A percentile compares a stretch with the other conserved stretches of the same genome.
These are phyloP conservation scores for Yarrowia galli DNA, from an alignment of 1,139 yeast genomes.

Conservation along the genomic window DNA sequence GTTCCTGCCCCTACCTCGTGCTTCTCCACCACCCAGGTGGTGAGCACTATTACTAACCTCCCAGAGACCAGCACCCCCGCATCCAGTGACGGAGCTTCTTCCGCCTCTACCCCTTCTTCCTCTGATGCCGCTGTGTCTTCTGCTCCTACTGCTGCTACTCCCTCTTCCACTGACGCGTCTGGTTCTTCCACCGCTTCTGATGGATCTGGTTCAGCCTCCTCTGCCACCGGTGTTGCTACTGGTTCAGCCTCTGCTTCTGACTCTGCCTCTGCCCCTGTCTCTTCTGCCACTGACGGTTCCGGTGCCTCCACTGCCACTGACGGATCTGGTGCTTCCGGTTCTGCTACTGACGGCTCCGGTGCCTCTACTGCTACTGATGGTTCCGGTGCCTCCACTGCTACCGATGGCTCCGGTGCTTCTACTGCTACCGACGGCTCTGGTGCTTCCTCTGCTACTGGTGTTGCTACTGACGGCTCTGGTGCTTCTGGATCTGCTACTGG, in stretches of 20 bases:
- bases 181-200: slow-evolving; percentile 1
- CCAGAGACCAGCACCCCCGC: not conserved
- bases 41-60: not conserved
- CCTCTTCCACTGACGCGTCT: not conserved
- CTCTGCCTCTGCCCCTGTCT: not conserved
- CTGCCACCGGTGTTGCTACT: slow-evolving; percentile 3
- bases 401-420: not conserved
- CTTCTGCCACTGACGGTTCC: not conserved
- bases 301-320: not conserved
- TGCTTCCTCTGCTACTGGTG: no score
- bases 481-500: not conserved
- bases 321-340: slow-evolving; percentile 3
- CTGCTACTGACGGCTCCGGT: slow-evolving; percentile 5
- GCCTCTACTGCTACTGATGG: slow-evolving; percentile 15
- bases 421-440: slow-evolving; percentile 6
- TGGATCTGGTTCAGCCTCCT: no score
- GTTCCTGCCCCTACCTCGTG: not conserved
- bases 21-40: slow-evolving; percentile 10
- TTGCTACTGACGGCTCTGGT: slow-evolving; percentile 26
- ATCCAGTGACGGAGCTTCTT: not conserved
- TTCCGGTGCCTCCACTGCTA: slow-evolving; percentile 9
- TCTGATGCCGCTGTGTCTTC: not conserved
- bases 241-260: not conserved
- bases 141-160: not conserved
- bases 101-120: not conserved